Evolutionary conservation across 176 grass and related monocot species (phyloP), one percentile per base, ranked within the genome.

Genomic region (Oryza punctata): DNA sequence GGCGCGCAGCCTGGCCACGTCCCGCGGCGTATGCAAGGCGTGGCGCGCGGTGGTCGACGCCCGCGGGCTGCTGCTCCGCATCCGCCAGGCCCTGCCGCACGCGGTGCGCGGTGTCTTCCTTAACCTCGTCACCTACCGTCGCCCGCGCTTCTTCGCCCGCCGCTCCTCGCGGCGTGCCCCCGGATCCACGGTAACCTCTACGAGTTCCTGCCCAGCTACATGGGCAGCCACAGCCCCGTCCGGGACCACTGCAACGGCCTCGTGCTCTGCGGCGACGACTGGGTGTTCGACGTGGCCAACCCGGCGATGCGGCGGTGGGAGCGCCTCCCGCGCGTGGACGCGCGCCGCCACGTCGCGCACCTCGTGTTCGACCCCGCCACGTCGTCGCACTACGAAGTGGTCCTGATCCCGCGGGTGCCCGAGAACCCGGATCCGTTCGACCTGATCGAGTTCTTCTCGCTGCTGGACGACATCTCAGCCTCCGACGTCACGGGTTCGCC

Each of bases 211-310:
- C 78, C 66, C 7, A 29, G 3, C 11, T 5, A 15, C 30, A 37
- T 43, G 41, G 0, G 18, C 10, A 30, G 63, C 0, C 30, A 33
- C 27, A 10, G 12, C 19, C 2, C 78, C 45, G 40, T 80, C 45
- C 65, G 23, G 1, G 78, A 80, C 5, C 78, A 69, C 45, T 69
- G 45, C 78, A 69, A 80, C 12, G 78, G 78, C 3, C 78, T 80
- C 21, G 1, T 80, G 65, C 78, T 40, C 3, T 81, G 57, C 65
- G n/a, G 78, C 3, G 8, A 3, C 66, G 6, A 29, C 1, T 16
- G 28, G 19, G 46, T 24, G 45, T 14, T 54, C 3, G 33, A 9
- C 29, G 78, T 80, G 28, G 78, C 2, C 10, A 80, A 80, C 44
- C 45, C 78, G 0, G 29, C 46, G 3, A 70, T 66, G 0, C 46